A percentile compares a stretch with the other conserved stretches of the same genome.
Conservation (phyloP, 2,329 filamentous ascomycete genomes). For the Scolecobasidium constrictum region DNA sequence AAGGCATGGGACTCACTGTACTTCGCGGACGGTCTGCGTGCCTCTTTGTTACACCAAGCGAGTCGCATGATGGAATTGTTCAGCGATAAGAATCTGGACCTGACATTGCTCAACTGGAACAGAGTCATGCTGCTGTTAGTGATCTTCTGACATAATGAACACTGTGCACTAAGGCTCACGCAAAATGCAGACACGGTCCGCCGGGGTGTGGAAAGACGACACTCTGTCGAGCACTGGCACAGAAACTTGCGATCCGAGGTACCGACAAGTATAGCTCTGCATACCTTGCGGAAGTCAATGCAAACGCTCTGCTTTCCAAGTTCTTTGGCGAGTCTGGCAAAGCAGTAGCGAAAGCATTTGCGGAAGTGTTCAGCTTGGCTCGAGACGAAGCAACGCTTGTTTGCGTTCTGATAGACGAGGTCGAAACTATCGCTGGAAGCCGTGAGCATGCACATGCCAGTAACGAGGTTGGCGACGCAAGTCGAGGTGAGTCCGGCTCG, state of each 20-base stretch:
- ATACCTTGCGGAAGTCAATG: constrained; percentile 34
- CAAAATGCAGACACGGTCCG: constrained; percentile 30
- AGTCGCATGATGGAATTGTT: constrained; percentile 25
- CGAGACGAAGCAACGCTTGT: constrained; percentile 30
- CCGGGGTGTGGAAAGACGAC: constrained; percentile 34
- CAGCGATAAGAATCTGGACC: constrained; percentile 18
- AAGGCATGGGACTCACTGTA: constrained; percentile 34
- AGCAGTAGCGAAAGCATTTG: constrained; percentile 32
- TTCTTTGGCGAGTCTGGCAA: constrained; percentile 38
- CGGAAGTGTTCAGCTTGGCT: constrained; percentile 23
- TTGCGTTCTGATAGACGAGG: constrained; percentile 39
- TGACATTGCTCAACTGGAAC: constrained; percentile 33
- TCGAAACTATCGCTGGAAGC: constrained; percentile 37
- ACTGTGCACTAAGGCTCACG: no score
- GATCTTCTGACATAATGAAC: no score
- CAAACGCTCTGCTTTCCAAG: constrained; percentile 34
- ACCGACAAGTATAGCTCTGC: constrained; percentile 23
- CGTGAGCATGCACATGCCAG: constrained; percentile 28
- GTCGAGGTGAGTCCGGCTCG: no score
- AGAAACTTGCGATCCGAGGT: constrained; percentile 38
- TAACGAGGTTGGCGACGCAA: constrained; percentile 35
- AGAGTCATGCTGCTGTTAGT: constrained; percentile 24
- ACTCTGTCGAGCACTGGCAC: constrained; percentile 37
- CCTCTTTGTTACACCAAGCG: constrained; percentile 28
- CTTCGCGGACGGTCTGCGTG: constrained; percentile 31